Base-by-base conservation (phyloP, 805 yeast genomes). In the Candida schatavii region DNA sequence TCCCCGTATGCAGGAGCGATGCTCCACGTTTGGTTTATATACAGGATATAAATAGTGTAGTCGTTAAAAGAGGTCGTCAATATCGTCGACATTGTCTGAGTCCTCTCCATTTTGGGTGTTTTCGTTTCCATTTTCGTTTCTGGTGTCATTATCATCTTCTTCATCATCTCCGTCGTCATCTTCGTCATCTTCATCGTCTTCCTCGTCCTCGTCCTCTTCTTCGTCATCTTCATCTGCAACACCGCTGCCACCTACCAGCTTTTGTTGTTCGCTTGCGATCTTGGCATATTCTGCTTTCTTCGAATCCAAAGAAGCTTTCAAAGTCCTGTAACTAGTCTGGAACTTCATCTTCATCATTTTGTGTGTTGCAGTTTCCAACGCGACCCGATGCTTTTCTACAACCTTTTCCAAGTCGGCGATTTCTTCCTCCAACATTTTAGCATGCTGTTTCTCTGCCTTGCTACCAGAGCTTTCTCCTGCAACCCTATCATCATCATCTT, bases 271-370 rank as follows among this genome's bases (percentile, higher is more conserved):
- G 31, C 56, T 66, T 5, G 50, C 39, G 19, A 58, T 44, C 45
- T 54, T 61, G 30, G 56, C 54, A 52, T 89, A 68, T 53, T 84
- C 88, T 45, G 82, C 72, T 62, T 76, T 77, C 68, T 91, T 93
- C 55, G 81, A 74, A 41, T 88, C 96, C 45, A 88, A 74, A 52
- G 91, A 96, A 41, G 83, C 81, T 60, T 81, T 82, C 55, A 93
- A 73, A 46, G 90, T 82, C 44, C 75, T 77, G 39, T 88, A 85
- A 39, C 85, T 89, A 49, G 85, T 93, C 52, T 83, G 74, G 59
- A 90, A 86, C 66, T 97, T 83, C 61, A 83, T 85, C 56, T 83
- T 81, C 79, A 93, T 75, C 65, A 91, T 83, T 51, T 91, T 90
- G 57, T 88, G 88, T 38, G 81, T 74, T 3, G 90, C 89, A 5